A percentile compares a stretch with the other conserved stretches of the same genome.
Evolutionary conservation across 768 basidiomycete genomes (phyloP).

Genomic region (Kwoniella sp.): DNA sequence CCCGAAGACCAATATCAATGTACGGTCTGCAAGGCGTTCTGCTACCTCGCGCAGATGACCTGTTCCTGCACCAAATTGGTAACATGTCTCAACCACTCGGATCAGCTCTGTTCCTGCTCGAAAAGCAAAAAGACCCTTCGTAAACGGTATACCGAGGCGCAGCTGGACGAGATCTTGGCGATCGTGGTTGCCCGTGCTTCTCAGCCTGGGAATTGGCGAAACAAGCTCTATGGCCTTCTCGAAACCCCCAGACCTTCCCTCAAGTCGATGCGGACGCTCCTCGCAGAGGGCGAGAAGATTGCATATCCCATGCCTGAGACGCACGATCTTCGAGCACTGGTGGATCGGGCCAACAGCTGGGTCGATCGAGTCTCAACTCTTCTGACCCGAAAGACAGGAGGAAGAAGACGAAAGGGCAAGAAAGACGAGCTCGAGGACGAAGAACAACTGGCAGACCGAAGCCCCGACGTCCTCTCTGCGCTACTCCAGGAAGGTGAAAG

Average conservation of each 20-base stretch:
- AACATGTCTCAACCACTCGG: constrained; percentile 81
- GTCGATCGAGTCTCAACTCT: constrained; percentile 63
- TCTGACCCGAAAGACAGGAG: constrained; percentile 38
- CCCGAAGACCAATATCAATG: constrained; percentile 97
- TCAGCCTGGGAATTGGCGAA: constrained; percentile 74
- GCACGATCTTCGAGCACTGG: constrained; percentile 71
- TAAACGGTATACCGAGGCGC: constrained; percentile 78
- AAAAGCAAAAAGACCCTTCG: constrained; percentile 67
- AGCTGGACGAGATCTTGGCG: constrained; percentile 68
- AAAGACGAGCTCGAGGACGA: constrained; percentile 56
- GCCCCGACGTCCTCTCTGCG: constrained; percentile 69
- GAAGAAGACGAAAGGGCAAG: constrained; percentile 36
- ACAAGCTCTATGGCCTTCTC: constrained; percentile 69
- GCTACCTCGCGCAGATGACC: constrained; percentile 89
- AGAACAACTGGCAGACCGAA: constrained; percentile 66
- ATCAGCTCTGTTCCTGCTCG: constrained; percentile 71
- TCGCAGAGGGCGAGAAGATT: constrained; percentile 87
- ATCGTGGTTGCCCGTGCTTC: constrained; percentile 73
- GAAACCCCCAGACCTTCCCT: constrained; percentile 74
- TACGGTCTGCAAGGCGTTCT: constrained; percentile 86
- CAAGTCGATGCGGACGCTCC: constrained; percentile 75
- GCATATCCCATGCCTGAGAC: constrained; percentile 74
- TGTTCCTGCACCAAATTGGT: constrained; percentile 76
- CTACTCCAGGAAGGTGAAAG: constrained; percentile 72
- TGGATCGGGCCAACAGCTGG: constrained; percentile 81